Conservation (phyloP, 1,284 basidiomycete species). For the Cystobasidiaceae sp. region DNA sequence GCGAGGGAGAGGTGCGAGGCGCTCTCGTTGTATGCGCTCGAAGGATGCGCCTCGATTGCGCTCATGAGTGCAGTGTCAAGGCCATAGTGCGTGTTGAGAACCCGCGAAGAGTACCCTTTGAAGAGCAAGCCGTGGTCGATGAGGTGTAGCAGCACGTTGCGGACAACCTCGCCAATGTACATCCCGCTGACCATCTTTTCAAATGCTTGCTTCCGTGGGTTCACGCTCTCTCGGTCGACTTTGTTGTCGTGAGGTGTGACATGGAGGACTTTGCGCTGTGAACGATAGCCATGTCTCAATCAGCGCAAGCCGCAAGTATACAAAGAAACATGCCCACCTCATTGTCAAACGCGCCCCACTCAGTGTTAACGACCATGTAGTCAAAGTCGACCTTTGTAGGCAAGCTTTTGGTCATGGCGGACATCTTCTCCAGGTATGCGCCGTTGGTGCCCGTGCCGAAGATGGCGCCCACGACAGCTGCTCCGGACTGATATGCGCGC, state of each 20-base stretch:
- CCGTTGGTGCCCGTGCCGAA: conserved; percentile 99
- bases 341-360: conserved; percentile 55
- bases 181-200: conserved; percentile 99
- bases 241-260: conserved; percentile 89
- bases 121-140: conserved; percentile 73
- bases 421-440: conserved; percentile 83
- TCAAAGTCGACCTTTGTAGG: conserved; percentile 48
- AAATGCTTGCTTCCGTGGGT: conserved; percentile 86
- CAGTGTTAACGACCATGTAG: conserved; percentile 91
- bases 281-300: conserved; percentile 57
- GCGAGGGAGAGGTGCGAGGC: conserved; percentile 7
- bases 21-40: conserved; percentile 15
- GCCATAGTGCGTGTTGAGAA: conserved; percentile 83
- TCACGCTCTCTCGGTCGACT: conserved; percentile 87
- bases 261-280: conserved; percentile 82
- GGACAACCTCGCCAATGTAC: conserved; percentile 92
- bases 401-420: conserved; percentile 72
- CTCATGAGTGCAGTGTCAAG: conserved; percentile 91
- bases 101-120: conserved; percentile 64
- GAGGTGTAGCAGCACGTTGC: conserved; percentile 77
- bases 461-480: conserved; percentile 83
- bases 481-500: conserved; percentile 82
- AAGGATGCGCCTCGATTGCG: conserved; percentile 58
- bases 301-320: neutral
- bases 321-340: neutral